These are phyloP conservation scores for Zopfia rhizophila DNA, from an alignment of 2,329 filamentous ascomycete species.

Conservation along the genomic window DNA sequence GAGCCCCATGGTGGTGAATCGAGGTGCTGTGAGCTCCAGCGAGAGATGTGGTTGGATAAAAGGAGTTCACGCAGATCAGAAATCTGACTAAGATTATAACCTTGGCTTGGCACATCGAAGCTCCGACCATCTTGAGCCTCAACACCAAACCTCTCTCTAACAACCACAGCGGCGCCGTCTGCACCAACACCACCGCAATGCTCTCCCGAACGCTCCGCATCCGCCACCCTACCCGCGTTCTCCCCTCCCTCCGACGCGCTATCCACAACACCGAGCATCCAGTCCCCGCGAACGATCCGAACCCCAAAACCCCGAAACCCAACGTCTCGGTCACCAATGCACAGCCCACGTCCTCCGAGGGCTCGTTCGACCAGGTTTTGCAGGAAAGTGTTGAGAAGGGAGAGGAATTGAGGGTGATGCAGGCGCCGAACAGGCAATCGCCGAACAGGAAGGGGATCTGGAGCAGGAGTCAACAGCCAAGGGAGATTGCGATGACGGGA, in stretches of 20 bases:
- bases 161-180: conserved; percentile 1
- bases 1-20: no score
- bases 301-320: conserved; percentile 56
- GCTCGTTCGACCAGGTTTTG: conserved; percentile 62
- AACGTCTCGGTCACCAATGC: conserved; percentile 72
- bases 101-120: no score
- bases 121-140: no score
- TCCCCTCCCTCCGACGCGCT: conserved; percentile 35
- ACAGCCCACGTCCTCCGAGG: conserved; percentile 62
- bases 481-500: conserved; percentile 87
- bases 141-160: conserved; percentile 21
- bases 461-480: conserved; percentile 85
- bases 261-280: conserved; percentile 68
- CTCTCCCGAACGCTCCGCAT: conserved; percentile 33
- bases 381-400: conserved; percentile 66
- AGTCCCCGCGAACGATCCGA: conserved; percentile 74
- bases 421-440: conserved; percentile 84
- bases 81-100: no score
- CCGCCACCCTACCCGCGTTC: conserved; percentile 38
- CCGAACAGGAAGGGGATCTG: conserved; percentile 83
- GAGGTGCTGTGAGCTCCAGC: no score
- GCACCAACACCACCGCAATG: conserved; percentile 20
- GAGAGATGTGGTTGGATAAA: no score
- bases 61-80: no score
- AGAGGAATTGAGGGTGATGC: conserved; percentile 69